A percentile compares a stretch with the other conserved stretches of the same genome.
phyloP scores from a whole-genome alignment of 768 basidiomycete genomes.

The Lenzites betulinus region DNA sequence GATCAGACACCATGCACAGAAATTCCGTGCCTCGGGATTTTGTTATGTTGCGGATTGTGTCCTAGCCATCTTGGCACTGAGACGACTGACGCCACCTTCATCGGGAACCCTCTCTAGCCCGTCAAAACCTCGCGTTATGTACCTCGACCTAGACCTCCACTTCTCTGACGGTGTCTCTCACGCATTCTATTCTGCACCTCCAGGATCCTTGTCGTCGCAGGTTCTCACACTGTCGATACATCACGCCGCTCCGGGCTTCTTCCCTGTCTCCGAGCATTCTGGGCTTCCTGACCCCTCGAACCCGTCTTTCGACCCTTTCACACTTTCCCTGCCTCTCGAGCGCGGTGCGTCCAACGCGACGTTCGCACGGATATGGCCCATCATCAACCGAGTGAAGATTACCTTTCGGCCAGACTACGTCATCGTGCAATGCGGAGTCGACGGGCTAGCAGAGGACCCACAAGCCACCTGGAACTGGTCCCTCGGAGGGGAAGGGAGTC shows the following conservation, averaged over 20 bases:
- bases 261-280: slow-evolving; percentile 61
- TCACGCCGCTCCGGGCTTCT: slow-evolving; percentile 82
- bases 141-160: slow-evolving; percentile 91
- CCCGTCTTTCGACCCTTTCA: slow-evolving; percentile 55
- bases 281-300: slow-evolving; percentile 43
- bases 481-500: slow-evolving; percentile 51
- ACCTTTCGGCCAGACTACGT: slow-evolving; percentile 76
- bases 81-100: slow-evolving; percentile 34
- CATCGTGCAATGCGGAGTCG: slow-evolving; percentile 85
- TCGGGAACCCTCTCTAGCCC: background rate
- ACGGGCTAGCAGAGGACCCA: slow-evolving; percentile 85
- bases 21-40: slow-evolving; percentile 80
- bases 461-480: slow-evolving; percentile 75
- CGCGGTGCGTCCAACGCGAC: slow-evolving; percentile 69
- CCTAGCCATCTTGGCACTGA: slow-evolving; percentile 75
- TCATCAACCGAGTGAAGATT: slow-evolving; percentile 59
- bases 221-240: slow-evolving; percentile 77
- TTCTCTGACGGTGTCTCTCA: slow-evolving; percentile 87
- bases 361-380: slow-evolving; percentile 62
- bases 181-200: slow-evolving; percentile 56
- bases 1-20: slow-evolving; percentile 78
- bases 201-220: slow-evolving; percentile 35
- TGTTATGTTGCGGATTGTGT: slow-evolving; percentile 94
- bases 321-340: slow-evolving; percentile 77
- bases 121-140: slow-evolving; percentile 70